Percentiles rank a stretch among this genome's conserved stretches.
phyloP scores from a whole-genome alignment of 179 eudicot genomes.

The Beta lomatogona region DNA sequence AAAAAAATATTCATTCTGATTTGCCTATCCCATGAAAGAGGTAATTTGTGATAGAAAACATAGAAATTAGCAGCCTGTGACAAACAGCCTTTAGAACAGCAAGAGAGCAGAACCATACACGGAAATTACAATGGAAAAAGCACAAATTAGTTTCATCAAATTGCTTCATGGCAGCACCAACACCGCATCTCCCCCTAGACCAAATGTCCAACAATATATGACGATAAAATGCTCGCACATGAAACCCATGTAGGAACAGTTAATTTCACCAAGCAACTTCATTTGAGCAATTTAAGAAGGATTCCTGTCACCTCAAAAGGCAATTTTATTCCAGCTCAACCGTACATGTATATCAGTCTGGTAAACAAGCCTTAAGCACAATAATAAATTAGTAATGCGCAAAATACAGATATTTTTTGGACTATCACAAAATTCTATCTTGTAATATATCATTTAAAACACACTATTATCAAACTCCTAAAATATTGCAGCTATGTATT shows the following conservation, averaged over 20 bases:
- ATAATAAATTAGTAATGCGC: no score
- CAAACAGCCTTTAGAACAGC: background rate
- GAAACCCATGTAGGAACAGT: background rate
- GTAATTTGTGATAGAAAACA: background rate
- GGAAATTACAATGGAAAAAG: background rate
- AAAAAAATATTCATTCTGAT: background rate
- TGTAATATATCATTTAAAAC: no score
- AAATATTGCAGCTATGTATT: no score
- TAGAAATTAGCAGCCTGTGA: background rate
- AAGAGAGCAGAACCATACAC: background rate
- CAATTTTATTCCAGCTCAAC: no score
- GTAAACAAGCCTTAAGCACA: no score
- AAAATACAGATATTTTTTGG: no score
- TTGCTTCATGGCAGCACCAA: no score
- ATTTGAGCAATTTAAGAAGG: background rate
- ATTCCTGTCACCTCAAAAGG: background rate
- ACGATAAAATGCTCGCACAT: background rate
- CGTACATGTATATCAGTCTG: no score
- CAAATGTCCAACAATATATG: background rate
- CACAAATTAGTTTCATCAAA: background rate
- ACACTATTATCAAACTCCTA: no score
- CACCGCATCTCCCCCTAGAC: no score
- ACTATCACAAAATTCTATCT: no score
- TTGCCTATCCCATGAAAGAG: background rate
- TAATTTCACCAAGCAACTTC: background rate